These are phyloP conservation scores for Colletotrichum echinochloae DNA, from an alignment of 2,329 filamentous ascomycete species.

Conservation along the genomic window DNA sequence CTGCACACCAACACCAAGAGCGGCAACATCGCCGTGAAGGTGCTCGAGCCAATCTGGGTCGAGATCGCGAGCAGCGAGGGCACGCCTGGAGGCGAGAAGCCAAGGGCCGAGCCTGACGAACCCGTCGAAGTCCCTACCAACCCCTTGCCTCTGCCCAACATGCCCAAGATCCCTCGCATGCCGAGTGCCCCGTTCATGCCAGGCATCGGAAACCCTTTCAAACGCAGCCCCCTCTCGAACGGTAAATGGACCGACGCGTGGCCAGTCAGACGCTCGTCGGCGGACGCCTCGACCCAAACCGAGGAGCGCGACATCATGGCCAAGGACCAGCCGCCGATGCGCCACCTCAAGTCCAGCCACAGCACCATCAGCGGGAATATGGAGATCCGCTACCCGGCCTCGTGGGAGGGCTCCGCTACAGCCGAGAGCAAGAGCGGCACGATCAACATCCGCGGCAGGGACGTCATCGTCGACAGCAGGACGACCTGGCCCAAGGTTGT, in stretches of 20 bases:
- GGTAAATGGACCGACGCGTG: slow-evolving; percentile 10
- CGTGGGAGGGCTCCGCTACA: slow-evolving; percentile 62
- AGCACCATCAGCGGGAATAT: slow-evolving; percentile 58
- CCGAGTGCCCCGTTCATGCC: slow-evolving; percentile 24
- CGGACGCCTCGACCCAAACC: background rate
- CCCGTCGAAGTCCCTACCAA: slow-evolving; percentile 40
- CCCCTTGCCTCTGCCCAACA: slow-evolving; percentile 25
- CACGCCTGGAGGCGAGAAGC: slow-evolving; percentile 33
- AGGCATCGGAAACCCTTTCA: slow-evolving; percentile 41
- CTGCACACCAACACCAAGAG: slow-evolving; percentile 59
- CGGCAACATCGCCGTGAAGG: slow-evolving; percentile 52
- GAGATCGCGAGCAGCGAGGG: slow-evolving; percentile 38
- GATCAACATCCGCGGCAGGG: slow-evolving; percentile 56
- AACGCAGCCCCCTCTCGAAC: slow-evolving; percentile 38
- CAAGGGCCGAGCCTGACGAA: slow-evolving; percentile 35
- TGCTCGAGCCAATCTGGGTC: slow-evolving; percentile 61
- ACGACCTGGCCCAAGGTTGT: slow-evolving; percentile 51
- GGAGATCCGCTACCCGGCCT: slow-evolving; percentile 57
- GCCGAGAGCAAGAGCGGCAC: slow-evolving; percentile 56
- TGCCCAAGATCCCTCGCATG: slow-evolving; percentile 31
- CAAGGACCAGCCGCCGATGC: slow-evolving; percentile 44
- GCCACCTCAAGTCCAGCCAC: slow-evolving; percentile 56
- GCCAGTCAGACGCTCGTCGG: background rate
- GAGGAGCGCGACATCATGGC: slow-evolving; percentile 2
- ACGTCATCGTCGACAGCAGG: slow-evolving; percentile 53